Conservation (phyloP, 108 stramenopile genomes). For the Nannochloropsis oceanica region DNA sequence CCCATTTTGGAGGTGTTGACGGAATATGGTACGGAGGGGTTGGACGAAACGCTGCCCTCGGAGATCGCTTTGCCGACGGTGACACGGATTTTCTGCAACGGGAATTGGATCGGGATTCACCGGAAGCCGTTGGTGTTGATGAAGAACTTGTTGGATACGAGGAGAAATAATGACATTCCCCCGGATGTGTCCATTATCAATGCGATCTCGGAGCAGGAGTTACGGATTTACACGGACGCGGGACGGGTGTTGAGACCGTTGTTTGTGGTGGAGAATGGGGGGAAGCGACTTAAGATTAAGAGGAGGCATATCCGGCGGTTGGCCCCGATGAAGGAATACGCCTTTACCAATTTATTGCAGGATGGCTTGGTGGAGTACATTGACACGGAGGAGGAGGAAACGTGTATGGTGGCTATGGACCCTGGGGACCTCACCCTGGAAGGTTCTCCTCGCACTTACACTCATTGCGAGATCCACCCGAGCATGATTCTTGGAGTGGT, state of each 20-base stretch:
- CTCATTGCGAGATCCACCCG: slow-evolving; percentile 99
- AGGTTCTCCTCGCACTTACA: slow-evolving; percentile 78
- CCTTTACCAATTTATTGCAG: slow-evolving; percentile 75
- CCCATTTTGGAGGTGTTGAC: slow-evolving; percentile 86
- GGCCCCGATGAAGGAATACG: slow-evolving; percentile 1
- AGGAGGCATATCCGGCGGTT: slow-evolving; percentile 47
- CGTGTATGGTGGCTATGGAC: slow-evolving; percentile 96
- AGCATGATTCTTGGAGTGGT: slow-evolving; percentile 77
- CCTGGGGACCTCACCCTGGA: slow-evolving; percentile 60
- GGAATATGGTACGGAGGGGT: slow-evolving; percentile 80
- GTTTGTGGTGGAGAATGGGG: slow-evolving; percentile 82
- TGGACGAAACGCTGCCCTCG: slow-evolving; percentile 65
- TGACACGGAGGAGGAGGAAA: slow-evolving; percentile 98
- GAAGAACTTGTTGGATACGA: slow-evolving; percentile 59
- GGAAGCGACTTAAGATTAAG: slow-evolving; percentile 20
- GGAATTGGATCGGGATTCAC: slow-evolving; percentile 95
- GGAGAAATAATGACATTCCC: slow-evolving; percentile 84
- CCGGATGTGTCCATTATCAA: slow-evolving; percentile 89
- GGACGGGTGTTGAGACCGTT: slow-evolving; percentile 97
- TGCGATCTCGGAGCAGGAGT: slow-evolving; percentile 78
- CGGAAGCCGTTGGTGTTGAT: slow-evolving; percentile 66
- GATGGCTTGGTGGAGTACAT: slow-evolving; percentile 78
- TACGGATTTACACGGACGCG: slow-evolving; percentile 94
- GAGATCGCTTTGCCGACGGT: slow-evolving; percentile 66
- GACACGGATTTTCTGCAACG: slow-evolving; percentile 96